Conservation (phyloP, 331 rosid species). For the Quercus lobata region DNA sequence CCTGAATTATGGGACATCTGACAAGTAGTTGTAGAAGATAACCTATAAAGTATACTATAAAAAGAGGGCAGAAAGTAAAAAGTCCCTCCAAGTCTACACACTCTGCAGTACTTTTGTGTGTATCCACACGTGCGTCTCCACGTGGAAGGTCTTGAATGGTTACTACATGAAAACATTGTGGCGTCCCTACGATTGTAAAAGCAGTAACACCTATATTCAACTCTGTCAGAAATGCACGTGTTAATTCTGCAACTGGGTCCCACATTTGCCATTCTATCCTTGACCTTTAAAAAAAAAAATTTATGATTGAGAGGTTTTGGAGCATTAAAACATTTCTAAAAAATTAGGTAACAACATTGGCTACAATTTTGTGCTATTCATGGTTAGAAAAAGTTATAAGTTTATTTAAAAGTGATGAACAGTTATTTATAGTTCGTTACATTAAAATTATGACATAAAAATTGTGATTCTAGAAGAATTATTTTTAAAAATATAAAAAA, state of each 20-base stretch:
- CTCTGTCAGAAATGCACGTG: slow-evolving; percentile 76
- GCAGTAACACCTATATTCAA: slow-evolving; percentile 29
- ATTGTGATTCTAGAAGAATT: too few relatives aligned
- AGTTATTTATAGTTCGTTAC: rapidly evolving
- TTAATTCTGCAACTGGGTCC: slow-evolving; percentile 10
- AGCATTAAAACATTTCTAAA: too few relatives aligned
- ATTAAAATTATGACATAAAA: too few relatives aligned
- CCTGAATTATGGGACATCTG: slow-evolving; percentile 28
- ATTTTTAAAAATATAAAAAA: too few relatives aligned
- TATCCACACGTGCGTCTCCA: slow-evolving; percentile 41
- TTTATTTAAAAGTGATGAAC: too few relatives aligned
- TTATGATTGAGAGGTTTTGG: too few relatives aligned
- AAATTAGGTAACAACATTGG: too few relatives aligned
- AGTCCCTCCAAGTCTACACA: too few relatives aligned
- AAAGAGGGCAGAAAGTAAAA: neutral
- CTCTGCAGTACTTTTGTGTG: neutral
- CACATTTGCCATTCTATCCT: neutral
- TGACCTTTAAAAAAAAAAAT: neutral
- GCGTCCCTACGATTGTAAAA: slow-evolving; percentile 6
- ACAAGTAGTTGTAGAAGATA: slow-evolving; percentile 41
- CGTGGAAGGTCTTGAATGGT: slow-evolving; percentile 33
- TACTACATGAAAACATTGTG: slow-evolving; percentile 21
- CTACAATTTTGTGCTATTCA: too few relatives aligned
- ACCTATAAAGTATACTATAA: slow-evolving; percentile 3
- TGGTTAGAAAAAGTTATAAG: too few relatives aligned